Evolutionary conservation across 2,329 filamentous ascomycete genomes (phyloP).

Genomic region (Sporothrix variecibatus): DNA sequence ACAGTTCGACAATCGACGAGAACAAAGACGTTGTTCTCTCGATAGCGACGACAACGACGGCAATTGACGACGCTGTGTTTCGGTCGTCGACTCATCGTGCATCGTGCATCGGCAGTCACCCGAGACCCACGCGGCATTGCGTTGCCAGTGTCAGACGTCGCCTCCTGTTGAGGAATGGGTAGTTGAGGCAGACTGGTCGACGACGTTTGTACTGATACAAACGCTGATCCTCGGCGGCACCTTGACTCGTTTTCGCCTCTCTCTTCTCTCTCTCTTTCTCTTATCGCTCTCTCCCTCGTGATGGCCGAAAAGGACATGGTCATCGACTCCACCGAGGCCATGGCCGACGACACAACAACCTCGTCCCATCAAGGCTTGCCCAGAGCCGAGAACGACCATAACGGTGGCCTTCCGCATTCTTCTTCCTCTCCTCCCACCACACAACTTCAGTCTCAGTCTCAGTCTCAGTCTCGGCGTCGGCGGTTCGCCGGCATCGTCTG

Average conservation of each 20-base stretch:
- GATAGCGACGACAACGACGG: background rate
- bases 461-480: constrained; percentile 23
- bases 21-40: too few relatives aligned
- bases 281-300: background rate
- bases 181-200: constrained; percentile 5
- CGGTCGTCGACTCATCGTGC: background rate
- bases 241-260: background rate
- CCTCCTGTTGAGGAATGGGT: background rate
- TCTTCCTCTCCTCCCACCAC: background rate
- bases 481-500: constrained; percentile 38
- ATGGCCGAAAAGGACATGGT: constrained; percentile 2
- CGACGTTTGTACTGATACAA: background rate
- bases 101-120: background rate
- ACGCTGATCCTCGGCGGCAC: background rate
- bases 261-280: background rate
- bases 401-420: background rate
- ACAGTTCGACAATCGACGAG: background rate
- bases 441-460: background rate
- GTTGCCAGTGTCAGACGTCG: background rate
- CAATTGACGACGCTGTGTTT: background rate
- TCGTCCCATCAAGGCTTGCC: background rate
- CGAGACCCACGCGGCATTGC: background rate
- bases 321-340: constrained; percentile 9
- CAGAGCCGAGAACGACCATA: background rate
- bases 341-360: background rate